These are phyloP conservation scores for Ciborinia camelliae DNA, from an alignment of 2,329 filamentous ascomycete species.

Conservation along the genomic window DNA sequence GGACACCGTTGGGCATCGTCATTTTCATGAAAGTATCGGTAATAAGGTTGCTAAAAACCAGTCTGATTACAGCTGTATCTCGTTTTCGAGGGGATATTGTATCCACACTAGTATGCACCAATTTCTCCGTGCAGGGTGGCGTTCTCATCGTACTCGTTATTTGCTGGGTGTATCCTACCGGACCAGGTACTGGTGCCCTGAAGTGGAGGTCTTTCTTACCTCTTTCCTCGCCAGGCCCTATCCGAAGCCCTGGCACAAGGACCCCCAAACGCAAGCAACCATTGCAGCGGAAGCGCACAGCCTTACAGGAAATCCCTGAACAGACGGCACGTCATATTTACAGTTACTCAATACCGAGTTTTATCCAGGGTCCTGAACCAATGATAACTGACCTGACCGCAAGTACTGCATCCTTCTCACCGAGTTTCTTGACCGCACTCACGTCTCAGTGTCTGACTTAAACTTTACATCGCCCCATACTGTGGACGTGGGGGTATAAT, in stretches of 20 bases:
- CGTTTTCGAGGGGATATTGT: not conserved
- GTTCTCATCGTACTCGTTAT: not conserved
- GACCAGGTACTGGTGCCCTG: constrained; percentile 5
- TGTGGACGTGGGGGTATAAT: constrained; percentile 8
- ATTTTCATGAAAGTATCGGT: not conserved
- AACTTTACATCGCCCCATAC: constrained; percentile 1
- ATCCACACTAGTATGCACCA: not conserved
- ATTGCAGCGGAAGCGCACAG: constrained; percentile 24
- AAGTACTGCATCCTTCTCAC: constrained; percentile 10
- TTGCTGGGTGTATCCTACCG: constrained; percentile 6
- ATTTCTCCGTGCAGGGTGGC: constrained; percentile 5
- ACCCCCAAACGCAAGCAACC: constrained; percentile 22
- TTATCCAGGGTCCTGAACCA: not conserved
- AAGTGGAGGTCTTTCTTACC: not conserved
- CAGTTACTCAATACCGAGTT: not conserved
- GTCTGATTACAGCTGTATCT: not conserved
- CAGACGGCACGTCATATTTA: constrained; percentile 16
- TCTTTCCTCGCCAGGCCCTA: not conserved
- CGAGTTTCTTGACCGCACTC: constrained; percentile 18
- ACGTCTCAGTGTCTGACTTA: constrained; percentile 6
- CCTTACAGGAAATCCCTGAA: constrained; percentile 21
- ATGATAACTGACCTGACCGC: not conserved
- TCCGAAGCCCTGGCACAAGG: constrained; percentile 20
- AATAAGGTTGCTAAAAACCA: not conserved
- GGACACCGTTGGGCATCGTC: constrained; percentile 25